Evolutionary conservation across 306 rosid genomes (phyloP), one percentile per base, ranked within the genome.

Genomic region (Glycyrrhiza uralensis): DNA sequence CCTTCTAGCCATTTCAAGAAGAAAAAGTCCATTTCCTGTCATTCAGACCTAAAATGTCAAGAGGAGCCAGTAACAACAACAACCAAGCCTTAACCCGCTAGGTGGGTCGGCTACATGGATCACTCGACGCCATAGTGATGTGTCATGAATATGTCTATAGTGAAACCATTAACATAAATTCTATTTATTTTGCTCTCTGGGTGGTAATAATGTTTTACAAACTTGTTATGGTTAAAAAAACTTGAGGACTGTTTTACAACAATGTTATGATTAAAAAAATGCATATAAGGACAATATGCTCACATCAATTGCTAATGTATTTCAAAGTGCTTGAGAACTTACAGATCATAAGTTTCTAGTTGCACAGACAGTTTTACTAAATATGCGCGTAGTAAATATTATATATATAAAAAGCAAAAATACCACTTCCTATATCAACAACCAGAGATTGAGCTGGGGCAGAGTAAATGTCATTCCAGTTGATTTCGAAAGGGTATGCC

Each of bases 351-450:
- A n/a, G 41, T 23, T 80, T 72, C 45, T 13, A 23, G 51, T 11
- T 39, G 32, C 38, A 59, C 15, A 76, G 1, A 59, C 15, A 76
- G 1, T 69, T 24, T 70, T 46, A 60, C 22, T 52, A 47, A 11
- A 59, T 28, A 15, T 39, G 14, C 7, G n/a, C 15, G 32, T 47
- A 18, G 47, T 18, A 59, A 66, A 12, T 9, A 76, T 15, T 58
- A 55, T 47, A 63, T 18, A 50, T 19, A 14, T 35, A 30, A 60
- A 46, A 33, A 71, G 59, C n/a, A 4, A 54, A 56, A 23, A 29
- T 93, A 93, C 98, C 97, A 80, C 97, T 87, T 83, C 98, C 97
- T 33, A 94, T 87, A 81, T 94, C 98, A 82, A 94, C 95, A 39
- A 84, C 92, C 77, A 94, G 85, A 45, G 96, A 88, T 52, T 78